Conservation (phyloP, 768 basidiomycete genomes). For the Pisolithus tinctorius region DNA sequence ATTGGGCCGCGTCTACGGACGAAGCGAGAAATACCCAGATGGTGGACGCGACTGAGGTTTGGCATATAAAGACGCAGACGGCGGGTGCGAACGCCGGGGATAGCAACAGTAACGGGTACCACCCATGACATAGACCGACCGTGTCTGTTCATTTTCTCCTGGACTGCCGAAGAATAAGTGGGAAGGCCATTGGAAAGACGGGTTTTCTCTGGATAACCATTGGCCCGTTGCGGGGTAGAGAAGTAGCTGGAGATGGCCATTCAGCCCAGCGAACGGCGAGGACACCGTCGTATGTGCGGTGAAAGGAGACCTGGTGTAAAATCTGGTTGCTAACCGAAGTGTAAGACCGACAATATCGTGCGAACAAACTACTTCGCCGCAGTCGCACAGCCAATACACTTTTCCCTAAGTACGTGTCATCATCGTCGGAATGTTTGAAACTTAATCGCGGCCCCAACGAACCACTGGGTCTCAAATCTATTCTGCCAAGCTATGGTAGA, state of each 20-base stretch:
- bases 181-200: slow-evolving; percentile 39
- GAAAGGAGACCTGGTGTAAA: neutral
- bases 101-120: slow-evolving; percentile 48
- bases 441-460: too few species aligned
- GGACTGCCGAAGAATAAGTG: slow-evolving; percentile 48
- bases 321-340: neutral
- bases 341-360: too few species aligned
- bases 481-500: too few species aligned
- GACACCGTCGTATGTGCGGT: slow-evolving; percentile 2
- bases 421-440: too few species aligned
- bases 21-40: slow-evolving; percentile 48
- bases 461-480: too few species aligned
- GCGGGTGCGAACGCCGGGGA: slow-evolving; percentile 54
- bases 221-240: slow-evolving; percentile 38
- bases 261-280: slow-evolving; percentile 10
- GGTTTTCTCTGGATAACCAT: slow-evolving; percentile 39
- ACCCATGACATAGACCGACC: slow-evolving; percentile 48
- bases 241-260: slow-evolving; percentile 47
- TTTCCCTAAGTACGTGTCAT: too few species aligned
- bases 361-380: too few species aligned
- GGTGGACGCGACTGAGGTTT: slow-evolving; percentile 56
- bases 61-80: slow-evolving; percentile 51
- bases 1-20: slow-evolving; percentile 52
- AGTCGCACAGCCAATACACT: too few species aligned
- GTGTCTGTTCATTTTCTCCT: slow-evolving; percentile 57